Percentiles rank a stretch among this genome's conserved stretches.
phyloP scores from a whole-genome alignment of 1,284 basidiomycete species.

The Volvariella volvacea region DNA sequence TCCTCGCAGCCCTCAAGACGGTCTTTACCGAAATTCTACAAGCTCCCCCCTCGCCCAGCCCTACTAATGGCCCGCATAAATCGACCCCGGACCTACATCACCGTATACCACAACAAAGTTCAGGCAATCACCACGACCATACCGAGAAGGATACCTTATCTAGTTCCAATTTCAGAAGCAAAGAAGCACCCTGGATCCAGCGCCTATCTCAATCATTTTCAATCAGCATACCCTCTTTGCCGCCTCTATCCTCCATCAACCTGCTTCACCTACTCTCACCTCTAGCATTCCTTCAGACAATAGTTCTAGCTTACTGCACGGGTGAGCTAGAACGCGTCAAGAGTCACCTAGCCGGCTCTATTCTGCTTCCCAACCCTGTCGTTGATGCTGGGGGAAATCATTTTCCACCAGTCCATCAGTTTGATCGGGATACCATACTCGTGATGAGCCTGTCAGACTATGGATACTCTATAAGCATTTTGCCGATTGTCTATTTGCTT shows the following conservation, averaged over 20 bases:
- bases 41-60: conserved; percentile 20
- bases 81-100: neutral
- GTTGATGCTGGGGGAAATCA: conserved; percentile 1
- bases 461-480: conserved; percentile 8
- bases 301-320: conserved; percentile 65
- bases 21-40: conserved; percentile 84
- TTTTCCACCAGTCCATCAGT: no score
- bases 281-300: conserved; percentile 82
- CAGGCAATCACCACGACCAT: no score
- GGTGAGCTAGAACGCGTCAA: conserved; percentile 73
- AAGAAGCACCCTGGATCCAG: conserved; percentile 6
- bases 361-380: conserved; percentile 17
- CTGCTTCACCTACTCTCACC: conserved; percentile 88
- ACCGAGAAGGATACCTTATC: no score
- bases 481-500: conserved; percentile 47
- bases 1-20: conserved; percentile 88
- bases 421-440: no score
- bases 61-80: neutral
- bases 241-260: conserved; percentile 44
- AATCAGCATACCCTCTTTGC: conserved; percentile 5
- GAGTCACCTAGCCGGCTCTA: conserved; percentile 24
- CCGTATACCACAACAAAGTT: conserved; percentile 3
- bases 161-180: conserved; percentile 2
- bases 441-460: conserved; percentile 1
- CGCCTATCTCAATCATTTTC: conserved; percentile 8